Evolutionary conservation across 2,329 filamentous ascomycete genomes (phyloP).

Genomic region (Trichoderma sp.): DNA sequence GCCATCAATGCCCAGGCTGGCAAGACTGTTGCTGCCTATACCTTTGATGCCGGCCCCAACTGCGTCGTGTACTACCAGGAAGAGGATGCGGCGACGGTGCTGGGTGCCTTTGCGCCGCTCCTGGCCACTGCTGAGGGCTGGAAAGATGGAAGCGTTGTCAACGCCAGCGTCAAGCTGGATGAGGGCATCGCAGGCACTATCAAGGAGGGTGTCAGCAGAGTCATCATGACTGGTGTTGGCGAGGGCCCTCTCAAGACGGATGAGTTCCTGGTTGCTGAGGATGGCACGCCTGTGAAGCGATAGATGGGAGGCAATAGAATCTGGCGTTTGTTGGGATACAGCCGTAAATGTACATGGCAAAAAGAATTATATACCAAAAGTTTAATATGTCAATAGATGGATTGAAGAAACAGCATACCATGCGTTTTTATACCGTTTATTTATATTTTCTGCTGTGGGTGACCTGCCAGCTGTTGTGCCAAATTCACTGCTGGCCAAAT

Average conservation of each 20-base stretch:
- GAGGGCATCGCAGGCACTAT: slow-evolving; percentile 65
- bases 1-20: slow-evolving; percentile 80
- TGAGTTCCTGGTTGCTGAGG: slow-evolving; percentile 71
- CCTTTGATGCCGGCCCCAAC: slow-evolving; percentile 96
- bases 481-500: not conserved
- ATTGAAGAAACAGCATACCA: not conserved
- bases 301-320: slow-evolving; percentile 21
- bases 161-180: slow-evolving; percentile 60
- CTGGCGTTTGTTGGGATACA: slow-evolving; percentile 8
- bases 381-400: not conserved
- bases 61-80: slow-evolving; percentile 94
- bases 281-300: slow-evolving; percentile 52
- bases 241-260: slow-evolving; percentile 83
- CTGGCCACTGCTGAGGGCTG: slow-evolving; percentile 68
- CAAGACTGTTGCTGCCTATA: slow-evolving; percentile 85
- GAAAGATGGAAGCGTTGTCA: slow-evolving; percentile 60
- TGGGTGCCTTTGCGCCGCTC: slow-evolving; percentile 74
- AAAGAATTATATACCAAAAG: not conserved
- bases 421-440: not conserved
- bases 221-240: slow-evolving; percentile 90
- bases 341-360: not conserved
- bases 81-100: slow-evolving; percentile 70
- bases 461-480: not conserved
- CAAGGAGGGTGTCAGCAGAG: slow-evolving; percentile 77
- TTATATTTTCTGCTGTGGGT: not conserved